Base-by-base conservation (phyloP, 805 yeast species). In the Clavispora santaluciae region DNA sequence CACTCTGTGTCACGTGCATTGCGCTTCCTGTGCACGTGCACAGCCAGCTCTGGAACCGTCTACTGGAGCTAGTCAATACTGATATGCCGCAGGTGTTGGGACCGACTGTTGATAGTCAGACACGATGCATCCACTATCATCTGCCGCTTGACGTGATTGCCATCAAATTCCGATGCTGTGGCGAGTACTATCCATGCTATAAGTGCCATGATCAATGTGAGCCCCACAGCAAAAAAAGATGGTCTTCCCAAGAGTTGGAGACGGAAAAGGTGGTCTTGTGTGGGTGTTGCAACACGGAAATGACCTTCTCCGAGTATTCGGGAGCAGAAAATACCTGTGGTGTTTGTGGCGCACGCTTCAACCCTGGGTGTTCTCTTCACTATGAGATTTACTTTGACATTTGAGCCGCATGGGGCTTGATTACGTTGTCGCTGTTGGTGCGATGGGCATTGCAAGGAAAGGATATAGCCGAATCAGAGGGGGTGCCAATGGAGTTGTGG, bases 41-140 rank as follows among this genome's bases (percentile, higher is more conserved):
- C 16, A n/a, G n/a, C n/a, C n/a, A n/a, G n/a, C n/a, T n/a, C n/a
- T n/a, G n/a, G n/a, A n/a, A n/a, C n/a, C n/a, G n/a, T n/a, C n/a
- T n/a, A n/a, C n/a, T n/a, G n/a, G n/a, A n/a, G n/a, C n/a, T n/a
- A n/a, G n/a, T 9, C 6, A 26, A 16, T 26, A 4, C 11, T 9
- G 10, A 16, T 10, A 28, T 16, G 20, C 31, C 31, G 31, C 31
- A 7, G 1, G 48, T 50, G 5, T 33, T 38, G 11, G 58, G 58
- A 5, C 40, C 40, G 4, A 18, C 42, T 5, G 54, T 58, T 3
- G 73, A 68, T 47, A 18, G 36, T 7, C 41, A 61, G 18, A 68
- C 73, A 3, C 44, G 74, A 17, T 69, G 74, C 38, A 25, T 35
- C 6, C 74, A 69, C 55, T 68, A 68, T 47, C 60, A 64, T 38